phyloP scores from a whole-genome alignment of 1,284 basidiomycete genomes.

The Cutaneotrichosporon arboriforme region DNA sequence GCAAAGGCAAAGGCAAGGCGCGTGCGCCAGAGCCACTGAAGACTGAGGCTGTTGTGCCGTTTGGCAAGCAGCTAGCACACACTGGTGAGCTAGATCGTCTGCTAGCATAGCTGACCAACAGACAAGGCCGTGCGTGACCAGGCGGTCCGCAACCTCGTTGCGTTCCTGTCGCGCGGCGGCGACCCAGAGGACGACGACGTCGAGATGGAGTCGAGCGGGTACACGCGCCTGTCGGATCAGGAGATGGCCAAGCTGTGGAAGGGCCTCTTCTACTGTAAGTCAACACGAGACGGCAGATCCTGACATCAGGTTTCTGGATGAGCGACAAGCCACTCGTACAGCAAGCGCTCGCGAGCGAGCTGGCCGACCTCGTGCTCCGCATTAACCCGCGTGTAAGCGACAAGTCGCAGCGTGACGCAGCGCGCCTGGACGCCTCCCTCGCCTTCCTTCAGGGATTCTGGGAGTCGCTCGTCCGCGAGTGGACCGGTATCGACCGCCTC shows the following conservation, averaged over 20 bases:
- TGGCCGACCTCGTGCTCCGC: slow-evolving; percentile 71
- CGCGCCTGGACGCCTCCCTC: slow-evolving; percentile 54
- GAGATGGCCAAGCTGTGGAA: slow-evolving; percentile 97
- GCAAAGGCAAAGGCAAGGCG: slow-evolving; percentile 26
- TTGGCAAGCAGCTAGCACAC: slow-evolving; percentile 84
- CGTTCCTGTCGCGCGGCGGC: slow-evolving; percentile 65
- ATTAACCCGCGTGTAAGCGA: slow-evolving; percentile 52
- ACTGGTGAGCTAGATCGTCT: slow-evolving; percentile 60
- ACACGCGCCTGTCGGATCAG: slow-evolving; percentile 52
- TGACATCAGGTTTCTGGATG: slow-evolving; percentile 87
- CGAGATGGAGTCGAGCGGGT: slow-evolving; percentile 20
- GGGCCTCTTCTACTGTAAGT: slow-evolving; percentile 89
- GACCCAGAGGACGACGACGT: slow-evolving; percentile 47
- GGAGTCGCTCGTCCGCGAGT: slow-evolving; percentile 81
- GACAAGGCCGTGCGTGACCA: slow-evolving; percentile 87
- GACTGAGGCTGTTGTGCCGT: slow-evolving; percentile 50
- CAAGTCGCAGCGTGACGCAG: slow-evolving; percentile 4
- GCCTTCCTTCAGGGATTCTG: slow-evolving; percentile 84
- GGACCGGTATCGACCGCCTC: slow-evolving; percentile 84
- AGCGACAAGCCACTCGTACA: slow-evolving; percentile 97
- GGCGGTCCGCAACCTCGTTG: slow-evolving; percentile 69
- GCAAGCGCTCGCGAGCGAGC: slow-evolving; percentile 78
- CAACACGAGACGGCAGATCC: neutral
- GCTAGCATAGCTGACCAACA: slow-evolving; percentile 27
- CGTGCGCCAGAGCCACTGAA: slow-evolving; percentile 30